A percentile compares a stretch with the other conserved stretches of the same genome.
These are phyloP conservation scores for Suillus discolor DNA, from an alignment of 768 basidiomycete species.

Conservation along the genomic window DNA sequence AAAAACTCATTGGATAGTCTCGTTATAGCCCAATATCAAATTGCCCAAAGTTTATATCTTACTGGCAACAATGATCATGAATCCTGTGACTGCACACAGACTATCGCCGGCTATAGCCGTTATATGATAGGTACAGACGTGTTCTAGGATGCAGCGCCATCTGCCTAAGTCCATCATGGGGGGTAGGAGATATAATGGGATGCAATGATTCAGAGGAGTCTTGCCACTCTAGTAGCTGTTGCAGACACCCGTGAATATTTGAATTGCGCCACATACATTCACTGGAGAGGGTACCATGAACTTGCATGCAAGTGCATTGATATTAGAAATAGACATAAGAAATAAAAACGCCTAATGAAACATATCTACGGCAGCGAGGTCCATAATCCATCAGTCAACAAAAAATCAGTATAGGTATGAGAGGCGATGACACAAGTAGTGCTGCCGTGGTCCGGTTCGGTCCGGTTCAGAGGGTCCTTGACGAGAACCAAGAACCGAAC, in stretches of 20 bases:
- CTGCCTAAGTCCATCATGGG: neutral
- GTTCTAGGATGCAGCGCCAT: neutral
- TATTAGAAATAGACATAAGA: slow-evolving; percentile 20
- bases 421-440: no score
- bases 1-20: no score
- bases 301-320: neutral
- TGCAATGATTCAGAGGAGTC: neutral
- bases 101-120: neutral
- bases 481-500: no score
- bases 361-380: neutral
- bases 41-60: neutral
- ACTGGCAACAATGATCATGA: neutral
- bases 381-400: neutral
- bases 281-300: neutral
- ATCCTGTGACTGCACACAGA: neutral
- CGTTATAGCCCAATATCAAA: neutral
- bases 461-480: no score
- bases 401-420: neutral
- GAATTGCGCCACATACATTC: no score
- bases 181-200: neutral
- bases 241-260: no score
- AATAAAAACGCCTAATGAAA: slow-evolving; percentile 26
- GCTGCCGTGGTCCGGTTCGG: no score
- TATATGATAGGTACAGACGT: neutral
- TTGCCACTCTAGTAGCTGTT: neutral